Percentiles rank a stretch among this genome's conserved stretches.
Evolutionary conservation across 2,329 filamentous ascomycete genomes (phyloP).

Genomic region (Eurotiales sp.): DNA sequence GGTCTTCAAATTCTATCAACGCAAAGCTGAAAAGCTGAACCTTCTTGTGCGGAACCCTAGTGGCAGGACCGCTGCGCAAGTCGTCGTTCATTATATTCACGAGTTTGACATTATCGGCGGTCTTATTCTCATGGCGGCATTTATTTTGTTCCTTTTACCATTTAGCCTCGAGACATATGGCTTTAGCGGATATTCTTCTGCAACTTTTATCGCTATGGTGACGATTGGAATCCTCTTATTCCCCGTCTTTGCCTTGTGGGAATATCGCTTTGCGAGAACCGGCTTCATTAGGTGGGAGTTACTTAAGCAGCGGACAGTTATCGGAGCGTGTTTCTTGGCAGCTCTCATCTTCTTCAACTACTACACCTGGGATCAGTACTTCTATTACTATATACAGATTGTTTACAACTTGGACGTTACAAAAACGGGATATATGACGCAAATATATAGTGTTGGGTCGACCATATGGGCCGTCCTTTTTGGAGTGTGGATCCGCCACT

Average conservation of each 20-base stretch:
- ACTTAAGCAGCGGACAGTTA: slow-evolving; percentile 48
- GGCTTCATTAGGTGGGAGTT: slow-evolving; percentile 55
- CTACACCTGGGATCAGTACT: slow-evolving; percentile 54
- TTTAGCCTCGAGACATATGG: slow-evolving; percentile 54
- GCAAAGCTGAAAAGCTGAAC: slow-evolving; percentile 54
- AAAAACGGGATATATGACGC: slow-evolving; percentile 44
- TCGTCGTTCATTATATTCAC: slow-evolving; percentile 51
- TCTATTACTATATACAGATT: slow-evolving; percentile 52
- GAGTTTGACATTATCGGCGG: slow-evolving; percentile 63
- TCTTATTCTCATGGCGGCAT: slow-evolving; percentile 56
- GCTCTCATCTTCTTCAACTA: slow-evolving; percentile 49
- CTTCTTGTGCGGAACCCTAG: slow-evolving; percentile 43
- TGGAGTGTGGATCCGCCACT: slow-evolving; percentile 48
- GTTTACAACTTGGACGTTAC: slow-evolving; percentile 46
- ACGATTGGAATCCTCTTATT: slow-evolving; percentile 54
- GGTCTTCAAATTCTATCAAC: slow-evolving; percentile 54
- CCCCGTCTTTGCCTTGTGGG: slow-evolving; percentile 53
- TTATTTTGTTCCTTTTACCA: slow-evolving; percentile 62
- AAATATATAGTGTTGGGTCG: slow-evolving; percentile 53
- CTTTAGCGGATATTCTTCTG: slow-evolving; percentile 38
- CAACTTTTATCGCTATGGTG: slow-evolving; percentile 49
- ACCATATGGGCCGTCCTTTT: slow-evolving; percentile 50
- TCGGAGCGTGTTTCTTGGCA: slow-evolving; percentile 51
- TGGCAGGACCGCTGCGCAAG: slow-evolving; percentile 46
- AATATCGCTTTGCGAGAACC: slow-evolving; percentile 49